Evolutionary conservation across 306 rosid species (phyloP).

Genomic region (Trichosanthes truncata): DNA sequence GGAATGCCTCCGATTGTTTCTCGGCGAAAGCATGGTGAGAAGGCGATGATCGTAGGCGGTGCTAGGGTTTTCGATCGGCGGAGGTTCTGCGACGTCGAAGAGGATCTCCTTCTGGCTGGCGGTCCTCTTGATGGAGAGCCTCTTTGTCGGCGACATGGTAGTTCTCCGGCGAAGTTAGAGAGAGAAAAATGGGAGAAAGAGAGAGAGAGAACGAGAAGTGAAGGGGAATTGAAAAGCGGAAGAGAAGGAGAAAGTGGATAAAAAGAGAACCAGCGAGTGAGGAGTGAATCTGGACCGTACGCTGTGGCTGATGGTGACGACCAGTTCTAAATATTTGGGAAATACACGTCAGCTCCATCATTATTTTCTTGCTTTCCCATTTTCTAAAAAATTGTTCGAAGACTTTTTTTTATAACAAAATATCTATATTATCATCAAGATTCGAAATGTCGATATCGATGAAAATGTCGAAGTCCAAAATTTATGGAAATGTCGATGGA

Average conservation of each 20-base stretch:
- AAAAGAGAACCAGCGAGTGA: constrained; percentile 40
- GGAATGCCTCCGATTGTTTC: constrained; percentile 8
- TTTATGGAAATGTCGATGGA: too few species aligned
- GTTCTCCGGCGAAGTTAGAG: constrained; percentile 7
- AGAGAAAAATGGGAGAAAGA: neutral
- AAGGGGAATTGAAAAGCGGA: neutral
- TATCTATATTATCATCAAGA: too few species aligned
- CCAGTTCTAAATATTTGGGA: neutral
- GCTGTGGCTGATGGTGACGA: constrained; percentile 8
- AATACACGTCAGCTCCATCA: constrained; percentile 7
- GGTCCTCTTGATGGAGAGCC: constrained; percentile 65
- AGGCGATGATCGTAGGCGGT: neutral
- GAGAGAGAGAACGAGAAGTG: neutral
- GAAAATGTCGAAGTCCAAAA: too few species aligned
- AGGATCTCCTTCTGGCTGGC: constrained; percentile 68
- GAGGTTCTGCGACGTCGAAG: constrained; percentile 36
- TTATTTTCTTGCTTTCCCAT: neutral
- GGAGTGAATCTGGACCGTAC: constrained; percentile 52
- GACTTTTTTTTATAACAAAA: neutral
- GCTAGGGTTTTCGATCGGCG: constrained; percentile 11
- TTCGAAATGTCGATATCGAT: too few species aligned
- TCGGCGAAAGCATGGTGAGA: neutral
- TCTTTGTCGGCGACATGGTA: constrained; percentile 69
- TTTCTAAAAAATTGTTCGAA: neutral
- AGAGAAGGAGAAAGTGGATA: constrained; percentile 24